phyloP scores from a whole-genome alignment of 208 protist genomes.

The Trypanosoma melophagium region DNA sequence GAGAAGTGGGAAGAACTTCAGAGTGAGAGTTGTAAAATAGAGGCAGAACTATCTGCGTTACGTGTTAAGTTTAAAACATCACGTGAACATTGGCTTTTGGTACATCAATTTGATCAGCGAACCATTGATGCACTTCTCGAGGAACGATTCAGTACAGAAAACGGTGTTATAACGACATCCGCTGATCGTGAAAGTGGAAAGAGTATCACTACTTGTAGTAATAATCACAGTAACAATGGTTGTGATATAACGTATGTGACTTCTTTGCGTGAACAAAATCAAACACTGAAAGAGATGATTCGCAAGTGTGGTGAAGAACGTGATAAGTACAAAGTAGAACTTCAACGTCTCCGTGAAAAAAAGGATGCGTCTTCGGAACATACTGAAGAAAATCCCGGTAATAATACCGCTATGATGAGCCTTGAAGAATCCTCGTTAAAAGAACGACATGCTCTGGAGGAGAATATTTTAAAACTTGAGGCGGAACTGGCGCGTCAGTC shows the following conservation, averaged over 20 bases:
- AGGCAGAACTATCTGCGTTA: slow-evolving; percentile 31
- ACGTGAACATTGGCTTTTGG: slow-evolving; percentile 32
- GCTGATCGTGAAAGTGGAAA: not conserved
- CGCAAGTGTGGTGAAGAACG: slow-evolving; percentile 31
- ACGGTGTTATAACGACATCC: not conserved
- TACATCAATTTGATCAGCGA: slow-evolving; percentile 27
- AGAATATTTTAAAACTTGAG: slow-evolving; percentile 28
- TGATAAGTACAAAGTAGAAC: slow-evolving; percentile 17
- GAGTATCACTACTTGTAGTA: not conserved
- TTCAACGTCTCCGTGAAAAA: not conserved
- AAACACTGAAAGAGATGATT: slow-evolving; percentile 38
- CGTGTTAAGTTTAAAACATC: slow-evolving; percentile 30
- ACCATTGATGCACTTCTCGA: slow-evolving; percentile 39
- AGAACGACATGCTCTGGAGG: slow-evolving; percentile 29
- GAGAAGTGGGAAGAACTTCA: slow-evolving; percentile 34
- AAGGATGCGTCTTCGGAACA: not conserved
- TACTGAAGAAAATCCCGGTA: not conserved
- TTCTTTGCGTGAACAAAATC: slow-evolving; percentile 38
- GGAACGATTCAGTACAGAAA: slow-evolving; percentile 1
- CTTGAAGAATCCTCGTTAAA: slow-evolving; percentile 19
- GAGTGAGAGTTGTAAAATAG: slow-evolving; percentile 36
- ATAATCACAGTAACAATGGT: not conserved
- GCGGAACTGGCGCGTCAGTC: slow-evolving; percentile 12
- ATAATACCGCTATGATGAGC: slow-evolving; percentile 14
- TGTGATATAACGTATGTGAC: slow-evolving; percentile 30